These are phyloP conservation scores for Beauveria rudraprayagi DNA, from an alignment of 2,329 filamentous ascomycete species.

Conservation along the genomic window DNA sequence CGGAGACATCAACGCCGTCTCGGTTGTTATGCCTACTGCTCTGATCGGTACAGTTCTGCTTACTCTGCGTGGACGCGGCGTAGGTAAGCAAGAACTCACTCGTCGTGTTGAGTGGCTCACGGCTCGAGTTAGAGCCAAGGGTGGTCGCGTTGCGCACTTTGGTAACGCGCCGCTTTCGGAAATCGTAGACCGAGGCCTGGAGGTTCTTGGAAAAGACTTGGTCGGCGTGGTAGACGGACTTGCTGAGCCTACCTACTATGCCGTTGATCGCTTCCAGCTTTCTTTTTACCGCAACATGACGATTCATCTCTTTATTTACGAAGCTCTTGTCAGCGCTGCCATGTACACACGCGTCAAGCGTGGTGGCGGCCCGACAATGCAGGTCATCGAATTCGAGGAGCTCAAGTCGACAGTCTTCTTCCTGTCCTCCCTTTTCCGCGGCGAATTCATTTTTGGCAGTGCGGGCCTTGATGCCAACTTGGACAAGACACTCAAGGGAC, in stretches of 20 bases:
- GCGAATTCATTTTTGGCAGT: slow-evolving; percentile 93
- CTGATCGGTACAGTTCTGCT: slow-evolving; percentile 89
- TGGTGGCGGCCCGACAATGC: slow-evolving; percentile 74
- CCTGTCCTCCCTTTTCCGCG: slow-evolving; percentile 85
- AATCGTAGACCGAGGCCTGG: slow-evolving; percentile 82
- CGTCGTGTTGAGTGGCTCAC: slow-evolving; percentile 87
- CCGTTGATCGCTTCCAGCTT: slow-evolving; percentile 91
- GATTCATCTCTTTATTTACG: slow-evolving; percentile 93
- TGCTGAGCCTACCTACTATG: slow-evolving; percentile 87
- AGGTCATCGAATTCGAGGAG: slow-evolving; percentile 68
- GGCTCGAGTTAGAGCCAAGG: slow-evolving; percentile 71
- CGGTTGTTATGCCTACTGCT: slow-evolving; percentile 96
- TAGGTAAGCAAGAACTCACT: slow-evolving; percentile 78
- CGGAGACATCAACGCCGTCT: slow-evolving; percentile 89
- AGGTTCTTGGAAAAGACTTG: slow-evolving; percentile 82
- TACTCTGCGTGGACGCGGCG: slow-evolving; percentile 83
- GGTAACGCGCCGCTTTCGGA: slow-evolving; percentile 68
- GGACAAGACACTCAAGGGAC: slow-evolving; percentile 65
- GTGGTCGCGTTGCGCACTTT: slow-evolving; percentile 90
- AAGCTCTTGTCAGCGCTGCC: slow-evolving; percentile 80
- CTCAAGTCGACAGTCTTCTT: slow-evolving; percentile 77
- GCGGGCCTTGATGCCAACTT: slow-evolving; percentile 77
- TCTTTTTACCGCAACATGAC: slow-evolving; percentile 99
- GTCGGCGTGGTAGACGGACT: slow-evolving; percentile 73
- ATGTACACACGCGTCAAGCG: slow-evolving; percentile 89